A percentile compares a stretch with the other conserved stretches of the same genome.
These are phyloP conservation scores for Pseudocercospora pini-densiflorae DNA, from an alignment of 2,329 filamentous ascomycete species.

Conservation along the genomic window DNA sequence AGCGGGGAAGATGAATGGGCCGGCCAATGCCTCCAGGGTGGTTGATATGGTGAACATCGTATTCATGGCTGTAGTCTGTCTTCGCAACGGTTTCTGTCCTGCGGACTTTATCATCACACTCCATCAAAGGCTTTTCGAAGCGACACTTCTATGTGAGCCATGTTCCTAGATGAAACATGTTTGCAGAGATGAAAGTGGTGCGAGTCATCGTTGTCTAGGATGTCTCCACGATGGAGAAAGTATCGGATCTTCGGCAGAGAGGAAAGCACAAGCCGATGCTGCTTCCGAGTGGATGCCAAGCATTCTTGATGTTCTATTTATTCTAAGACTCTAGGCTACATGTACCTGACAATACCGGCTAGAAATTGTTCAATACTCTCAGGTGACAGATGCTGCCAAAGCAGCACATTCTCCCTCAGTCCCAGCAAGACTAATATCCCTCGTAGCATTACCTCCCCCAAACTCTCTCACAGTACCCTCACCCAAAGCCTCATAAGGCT, in stretches of 20 bases:
- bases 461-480: not conserved
- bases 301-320: no score
- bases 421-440: not conserved
- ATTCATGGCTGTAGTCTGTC: not conserved
- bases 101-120: no score
- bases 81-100: not conserved
- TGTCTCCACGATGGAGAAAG: constrained; percentile 3
- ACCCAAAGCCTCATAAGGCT: constrained; percentile 14
- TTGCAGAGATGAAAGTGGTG: not conserved
- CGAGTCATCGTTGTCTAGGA: not conserved
- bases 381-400: no score
- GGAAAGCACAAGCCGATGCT: not conserved
- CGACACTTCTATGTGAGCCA: not conserved
- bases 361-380: no score
- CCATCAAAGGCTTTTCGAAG: not conserved
- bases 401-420: not conserved
- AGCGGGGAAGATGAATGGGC: not conserved
- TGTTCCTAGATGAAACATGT: not conserved
- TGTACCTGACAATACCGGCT: no score
- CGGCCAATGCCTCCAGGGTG: not conserved
- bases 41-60: not conserved
- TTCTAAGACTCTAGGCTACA: no score
- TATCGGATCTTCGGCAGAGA: not conserved
- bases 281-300: no score
- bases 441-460: not conserved